Evolutionary conservation across 148 eudicot species (phyloP).

Genomic region (Cornus kousa): DNA sequence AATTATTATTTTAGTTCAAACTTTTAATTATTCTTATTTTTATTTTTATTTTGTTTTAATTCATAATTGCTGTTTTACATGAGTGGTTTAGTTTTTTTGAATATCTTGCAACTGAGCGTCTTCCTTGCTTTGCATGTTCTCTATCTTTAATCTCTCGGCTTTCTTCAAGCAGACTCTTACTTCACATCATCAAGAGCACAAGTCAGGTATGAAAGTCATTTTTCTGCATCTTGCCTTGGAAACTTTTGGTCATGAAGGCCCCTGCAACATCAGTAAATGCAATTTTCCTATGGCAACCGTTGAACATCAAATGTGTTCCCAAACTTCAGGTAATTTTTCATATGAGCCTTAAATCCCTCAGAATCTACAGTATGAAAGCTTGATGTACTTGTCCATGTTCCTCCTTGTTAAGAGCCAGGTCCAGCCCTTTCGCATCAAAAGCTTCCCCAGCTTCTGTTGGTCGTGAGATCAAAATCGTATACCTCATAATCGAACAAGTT

Average conservation of each 20-base stretch:
- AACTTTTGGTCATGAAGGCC: slow-evolving; percentile 44
- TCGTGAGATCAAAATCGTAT: not conserved
- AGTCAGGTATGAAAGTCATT: slow-evolving; percentile 34
- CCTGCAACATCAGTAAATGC: slow-evolving; percentile 57
- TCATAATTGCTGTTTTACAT: not conserved
- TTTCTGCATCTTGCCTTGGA: slow-evolving; percentile 21
- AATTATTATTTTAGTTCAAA: too few species aligned
- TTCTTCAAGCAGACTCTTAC: slow-evolving; percentile 9
- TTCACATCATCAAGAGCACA: slow-evolving; percentile 33
- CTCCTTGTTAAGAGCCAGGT: slow-evolving; percentile 25
- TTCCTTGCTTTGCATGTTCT: not conserved
- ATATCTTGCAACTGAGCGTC: not conserved
- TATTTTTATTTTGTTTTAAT: too few species aligned
- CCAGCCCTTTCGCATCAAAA: slow-evolving; percentile 19
- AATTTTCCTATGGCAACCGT: slow-evolving; percentile 26
- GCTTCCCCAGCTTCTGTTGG: slow-evolving; percentile 13
- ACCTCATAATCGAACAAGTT: slow-evolving; percentile 18
- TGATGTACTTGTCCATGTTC: slow-evolving; percentile 26
- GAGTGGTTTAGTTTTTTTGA: slow-evolving; percentile 11
- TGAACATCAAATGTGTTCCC: slow-evolving; percentile 13
- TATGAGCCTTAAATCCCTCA: slow-evolving; percentile 24
- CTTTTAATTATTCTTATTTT: too few species aligned
- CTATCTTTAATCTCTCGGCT: slow-evolving; percentile 1
- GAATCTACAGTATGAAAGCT: slow-evolving; percentile 22
- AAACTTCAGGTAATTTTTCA: slow-evolving; percentile 16